Conservation (phyloP, 2,329 filamentous ascomycete species). For the Claviceps fusiformis region DNA sequence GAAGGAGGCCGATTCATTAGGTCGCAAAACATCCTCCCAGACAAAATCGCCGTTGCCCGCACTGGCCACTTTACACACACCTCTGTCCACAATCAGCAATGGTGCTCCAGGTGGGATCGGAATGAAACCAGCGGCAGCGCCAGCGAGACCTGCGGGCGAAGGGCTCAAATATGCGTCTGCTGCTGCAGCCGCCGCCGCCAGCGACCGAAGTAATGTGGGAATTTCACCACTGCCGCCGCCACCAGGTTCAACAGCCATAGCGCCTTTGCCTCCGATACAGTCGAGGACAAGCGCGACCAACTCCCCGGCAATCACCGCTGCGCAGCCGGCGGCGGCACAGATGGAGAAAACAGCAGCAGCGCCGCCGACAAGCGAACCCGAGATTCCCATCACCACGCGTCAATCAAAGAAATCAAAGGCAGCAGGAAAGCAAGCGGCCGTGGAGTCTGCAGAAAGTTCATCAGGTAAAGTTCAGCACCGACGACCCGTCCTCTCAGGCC, state of each 20-base stretch:
- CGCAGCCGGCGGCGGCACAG: constrained; percentile 31
- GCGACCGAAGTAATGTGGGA: constrained; percentile 75
- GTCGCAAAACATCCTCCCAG: constrained; percentile 71
- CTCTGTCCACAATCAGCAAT: constrained; percentile 47
- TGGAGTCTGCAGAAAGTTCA: constrained; percentile 28
- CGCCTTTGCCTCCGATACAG: constrained; percentile 36
- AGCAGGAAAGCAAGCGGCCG: constrained; percentile 29
- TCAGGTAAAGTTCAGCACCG: constrained; percentile 24
- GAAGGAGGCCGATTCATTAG: constrained; percentile 41
- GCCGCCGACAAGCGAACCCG: constrained; percentile 10
- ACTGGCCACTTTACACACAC: constrained; percentile 75
- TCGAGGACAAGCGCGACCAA: constrained; percentile 42
- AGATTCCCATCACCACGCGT: constrained; percentile 15
- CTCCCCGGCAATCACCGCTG: constrained; percentile 35
- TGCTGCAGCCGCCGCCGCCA: constrained; percentile 82
- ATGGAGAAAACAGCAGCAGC: constrained; percentile 7
- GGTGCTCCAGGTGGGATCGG: constrained; percentile 38
- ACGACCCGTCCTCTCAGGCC: background rate
- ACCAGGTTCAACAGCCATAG: constrained; percentile 44
- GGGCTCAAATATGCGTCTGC: constrained; percentile 94
- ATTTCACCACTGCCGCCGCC: constrained; percentile 90
- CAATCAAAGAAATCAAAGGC: constrained; percentile 28
- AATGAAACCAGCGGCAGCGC: constrained; percentile 90
- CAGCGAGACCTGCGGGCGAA: constrained; percentile 73
- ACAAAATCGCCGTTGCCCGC: constrained; percentile 91